Evolutionary conservation across 257 asterid species (phyloP).

Genomic region (Fraxinus cuspidata): DNA sequence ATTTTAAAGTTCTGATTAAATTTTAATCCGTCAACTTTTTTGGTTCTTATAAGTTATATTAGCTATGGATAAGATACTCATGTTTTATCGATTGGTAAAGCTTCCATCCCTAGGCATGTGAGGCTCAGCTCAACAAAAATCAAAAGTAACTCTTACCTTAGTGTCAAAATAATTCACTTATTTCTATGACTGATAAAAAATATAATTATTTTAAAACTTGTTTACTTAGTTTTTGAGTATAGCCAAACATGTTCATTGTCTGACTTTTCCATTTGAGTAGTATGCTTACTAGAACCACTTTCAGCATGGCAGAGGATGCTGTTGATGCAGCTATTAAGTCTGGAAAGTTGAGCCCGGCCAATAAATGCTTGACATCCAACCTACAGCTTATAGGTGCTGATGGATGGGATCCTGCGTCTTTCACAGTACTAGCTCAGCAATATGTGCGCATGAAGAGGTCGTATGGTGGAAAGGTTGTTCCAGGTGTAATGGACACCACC

Average conservation of each 20-base stretch:
- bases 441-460: constrained; percentile 82
- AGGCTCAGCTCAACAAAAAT: neutral
- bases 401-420: constrained; percentile 97
- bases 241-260: neutral
- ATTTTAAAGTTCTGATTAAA: neutral
- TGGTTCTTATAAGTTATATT: neutral
- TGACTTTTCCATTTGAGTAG: neutral
- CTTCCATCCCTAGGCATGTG: neutral
- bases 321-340: constrained; percentile 81
- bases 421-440: constrained; percentile 84
- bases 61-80: neutral
- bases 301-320: constrained; percentile 99
- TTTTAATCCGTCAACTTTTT: neutral
- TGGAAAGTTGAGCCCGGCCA: constrained; percentile 75
- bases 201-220: too few relatives aligned
- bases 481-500: constrained; percentile 94
- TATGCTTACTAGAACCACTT: constrained; percentile 33
- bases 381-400: constrained; percentile 85
- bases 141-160: neutral
- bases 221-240: neutral
- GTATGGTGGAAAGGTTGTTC: constrained; percentile 78
- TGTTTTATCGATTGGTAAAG: neutral
- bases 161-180: neutral
- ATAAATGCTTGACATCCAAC: constrained; percentile 62
- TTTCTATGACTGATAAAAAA: neutral